These are phyloP conservation scores for Choanephora cucurbitarum DNA, from an alignment of 371 early-diverging fungal genomes.

Conservation along the genomic window DNA sequence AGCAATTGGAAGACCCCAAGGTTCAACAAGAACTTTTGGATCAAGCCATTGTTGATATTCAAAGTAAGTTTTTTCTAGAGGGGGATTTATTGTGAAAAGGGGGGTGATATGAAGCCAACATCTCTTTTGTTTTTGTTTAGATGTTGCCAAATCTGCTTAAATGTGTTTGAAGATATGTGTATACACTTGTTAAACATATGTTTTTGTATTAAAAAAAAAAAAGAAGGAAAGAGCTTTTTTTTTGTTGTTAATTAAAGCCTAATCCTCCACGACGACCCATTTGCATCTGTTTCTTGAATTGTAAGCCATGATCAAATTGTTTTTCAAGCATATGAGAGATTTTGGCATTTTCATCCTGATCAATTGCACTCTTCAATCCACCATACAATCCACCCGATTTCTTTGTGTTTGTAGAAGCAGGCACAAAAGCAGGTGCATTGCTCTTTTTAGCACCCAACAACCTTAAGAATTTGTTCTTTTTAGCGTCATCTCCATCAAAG, in stretches of 20 bases:
- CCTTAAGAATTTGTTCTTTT: constrained; percentile 50
- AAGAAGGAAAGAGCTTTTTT: constrained; percentile 8
- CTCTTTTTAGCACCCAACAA: constrained; percentile 49
- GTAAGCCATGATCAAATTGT: constrained; percentile 49
- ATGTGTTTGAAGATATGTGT: background rate
- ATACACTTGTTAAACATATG: background rate
- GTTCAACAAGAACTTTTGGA: constrained; percentile 62
- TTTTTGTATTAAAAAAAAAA: constrained; percentile 8
- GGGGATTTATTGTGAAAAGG: background rate
- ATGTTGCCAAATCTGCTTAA: constrained; percentile 34
- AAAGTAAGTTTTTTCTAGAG: constrained; percentile 44
- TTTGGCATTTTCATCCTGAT: constrained; percentile 39
- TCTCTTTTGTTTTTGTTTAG: constrained; percentile 8
- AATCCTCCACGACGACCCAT: constrained; percentile 52
- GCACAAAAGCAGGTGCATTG: constrained; percentile 9
- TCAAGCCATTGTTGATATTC: constrained; percentile 56
- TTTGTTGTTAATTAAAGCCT: constrained; percentile 32
- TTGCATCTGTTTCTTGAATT: constrained; percentile 48
- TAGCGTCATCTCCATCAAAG: constrained; percentile 47
- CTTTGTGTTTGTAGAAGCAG: constrained; percentile 14
- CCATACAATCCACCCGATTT: constrained; percentile 45
- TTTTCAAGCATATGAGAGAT: constrained; percentile 45
- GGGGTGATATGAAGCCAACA: background rate
- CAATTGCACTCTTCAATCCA: constrained; percentile 46
- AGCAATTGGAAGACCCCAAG: constrained; percentile 81